A percentile compares a stretch with the other conserved stretches of the same genome.
phyloP scores from a whole-genome alignment of 768 basidiomycete genomes.

The Tephrocybe sp. region DNA sequence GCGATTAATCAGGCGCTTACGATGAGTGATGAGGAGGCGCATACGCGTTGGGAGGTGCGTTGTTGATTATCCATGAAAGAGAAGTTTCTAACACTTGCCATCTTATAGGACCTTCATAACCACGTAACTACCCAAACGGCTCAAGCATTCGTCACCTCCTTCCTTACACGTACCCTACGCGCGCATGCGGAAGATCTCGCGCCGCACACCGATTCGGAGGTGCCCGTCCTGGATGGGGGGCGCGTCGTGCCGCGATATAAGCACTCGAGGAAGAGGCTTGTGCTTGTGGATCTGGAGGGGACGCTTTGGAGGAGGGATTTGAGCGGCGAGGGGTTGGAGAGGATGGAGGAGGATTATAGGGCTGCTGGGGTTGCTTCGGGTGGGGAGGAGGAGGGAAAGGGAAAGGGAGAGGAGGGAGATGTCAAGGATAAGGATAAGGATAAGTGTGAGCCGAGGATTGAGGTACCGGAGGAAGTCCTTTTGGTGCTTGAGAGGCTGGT shows the following conservation, averaged over 20 bases:
- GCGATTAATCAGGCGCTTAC: constrained; percentile 54
- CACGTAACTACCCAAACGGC: constrained; percentile 88
- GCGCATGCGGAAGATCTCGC: constrained; percentile 60
- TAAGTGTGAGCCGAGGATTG: constrained; percentile 12
- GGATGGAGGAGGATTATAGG: constrained; percentile 35
- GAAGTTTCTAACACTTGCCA: neutral
- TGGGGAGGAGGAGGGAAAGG: constrained; percentile 10
- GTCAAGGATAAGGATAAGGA: neutral
- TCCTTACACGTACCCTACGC: constrained; percentile 74
- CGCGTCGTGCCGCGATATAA: constrained; percentile 68
- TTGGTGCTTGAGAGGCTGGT: constrained; percentile 55
- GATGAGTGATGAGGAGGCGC: constrained; percentile 74
- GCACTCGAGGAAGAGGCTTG: constrained; percentile 61
- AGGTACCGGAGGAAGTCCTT: constrained; percentile 39
- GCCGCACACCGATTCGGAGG: constrained; percentile 23
- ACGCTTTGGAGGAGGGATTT: constrained; percentile 72
- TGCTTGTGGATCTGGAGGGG: constrained; percentile 80
- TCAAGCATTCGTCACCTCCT: constrained; percentile 77
- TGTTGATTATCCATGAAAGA: neutral
- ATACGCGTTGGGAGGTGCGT: constrained; percentile 72
- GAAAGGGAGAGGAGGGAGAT: neutral
- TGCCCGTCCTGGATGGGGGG: constrained; percentile 33
- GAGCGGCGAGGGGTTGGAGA: constrained; percentile 41
- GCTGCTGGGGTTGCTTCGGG: too few relatives aligned
- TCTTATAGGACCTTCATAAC: constrained; percentile 65